Base-by-base conservation (phyloP, 176 grass and related monocot species). In the Musa troglodytarum region DNA sequence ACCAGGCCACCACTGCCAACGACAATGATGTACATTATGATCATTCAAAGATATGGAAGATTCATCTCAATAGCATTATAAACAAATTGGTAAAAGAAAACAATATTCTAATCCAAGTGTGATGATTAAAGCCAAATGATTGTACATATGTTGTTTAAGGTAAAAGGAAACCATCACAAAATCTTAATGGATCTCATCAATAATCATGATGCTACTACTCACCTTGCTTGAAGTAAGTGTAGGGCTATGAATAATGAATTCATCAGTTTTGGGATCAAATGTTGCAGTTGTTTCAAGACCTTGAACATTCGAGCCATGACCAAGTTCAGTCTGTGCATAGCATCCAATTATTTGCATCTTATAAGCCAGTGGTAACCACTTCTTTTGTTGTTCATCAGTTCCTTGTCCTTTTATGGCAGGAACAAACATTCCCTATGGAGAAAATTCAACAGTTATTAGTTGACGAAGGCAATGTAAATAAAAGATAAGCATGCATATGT, bases 271-370 rank as follows among this genome's bases (percentile, higher is more conserved):
- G 22, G 84, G 88, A 82, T 94, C 91, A 73, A 99, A 99, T 34
- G 88, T 99, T 50, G 95, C 95, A 74, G 95, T 99, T 80, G 95
- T 92, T 89, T 99, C 95, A 53, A 99, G 95, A 71, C 95, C 95
- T 81, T 99, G 95, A 61, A 99, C 95, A 58, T 99, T 99, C 49
- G 95, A 99, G 19, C 95, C 95, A 54, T 99, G 95, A 43, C 95
- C 95, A 80, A 99, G 82, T 81, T 99, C 95, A 85, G 95, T 99
- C 76, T 99, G 95, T 72, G 95, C 95, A 86, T 99, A 99, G 77
- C 95, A 99, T 54, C 95, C 95, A 50, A 99, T 99, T 82, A 99
- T 94, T 74, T 94, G 86, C 80, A 99, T 86, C 80, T 73, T 94
- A 83, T 91, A 94, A 4, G 91, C 95, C 78, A 92, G 85, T 0